Percentiles rank a stretch among this genome's conserved stretches.
Conservation (phyloP, 2,329 filamentous ascomycete species). For the Chrysoporthe puriensis region DNA sequence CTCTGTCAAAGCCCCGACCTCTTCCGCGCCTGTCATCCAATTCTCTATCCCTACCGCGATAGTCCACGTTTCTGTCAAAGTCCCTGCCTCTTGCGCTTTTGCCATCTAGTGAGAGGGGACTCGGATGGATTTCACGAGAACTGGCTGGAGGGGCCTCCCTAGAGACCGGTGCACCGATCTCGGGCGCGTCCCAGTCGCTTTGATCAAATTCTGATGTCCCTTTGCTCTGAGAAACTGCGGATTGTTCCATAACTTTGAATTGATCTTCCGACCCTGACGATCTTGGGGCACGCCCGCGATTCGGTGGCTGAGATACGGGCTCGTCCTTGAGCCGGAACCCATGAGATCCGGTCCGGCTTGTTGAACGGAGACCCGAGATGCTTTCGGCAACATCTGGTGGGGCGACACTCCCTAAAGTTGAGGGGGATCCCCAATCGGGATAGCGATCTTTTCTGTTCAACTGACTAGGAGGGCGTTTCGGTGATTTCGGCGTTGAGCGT, state of each 20-base stretch:
- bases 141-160: background rate
- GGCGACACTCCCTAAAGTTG: background rate
- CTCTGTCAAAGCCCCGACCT: background rate
- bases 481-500: background rate
- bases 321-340: background rate
- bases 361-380: background rate
- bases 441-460: background rate
- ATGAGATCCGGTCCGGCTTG: background rate
- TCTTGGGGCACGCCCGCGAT: background rate
- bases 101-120: background rate
- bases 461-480: background rate
- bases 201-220: too few relatives aligned
- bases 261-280: background rate
- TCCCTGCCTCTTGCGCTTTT: background rate
- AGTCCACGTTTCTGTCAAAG: background rate
- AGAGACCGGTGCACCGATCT: background rate
- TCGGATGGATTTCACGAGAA: conserved; percentile 4
- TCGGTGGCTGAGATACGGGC: background rate
- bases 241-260: conserved; percentile 3
- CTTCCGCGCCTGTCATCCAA: background rate
- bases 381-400: background rate
- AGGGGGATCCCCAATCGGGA: conserved; percentile 8
- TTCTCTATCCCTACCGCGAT: conserved; percentile 23
- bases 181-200: background rate
- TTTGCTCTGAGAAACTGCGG: background rate